These are phyloP conservation scores for Calvatia gigantea DNA, from an alignment of 768 basidiomycete genomes.

Conservation along the genomic window DNA sequence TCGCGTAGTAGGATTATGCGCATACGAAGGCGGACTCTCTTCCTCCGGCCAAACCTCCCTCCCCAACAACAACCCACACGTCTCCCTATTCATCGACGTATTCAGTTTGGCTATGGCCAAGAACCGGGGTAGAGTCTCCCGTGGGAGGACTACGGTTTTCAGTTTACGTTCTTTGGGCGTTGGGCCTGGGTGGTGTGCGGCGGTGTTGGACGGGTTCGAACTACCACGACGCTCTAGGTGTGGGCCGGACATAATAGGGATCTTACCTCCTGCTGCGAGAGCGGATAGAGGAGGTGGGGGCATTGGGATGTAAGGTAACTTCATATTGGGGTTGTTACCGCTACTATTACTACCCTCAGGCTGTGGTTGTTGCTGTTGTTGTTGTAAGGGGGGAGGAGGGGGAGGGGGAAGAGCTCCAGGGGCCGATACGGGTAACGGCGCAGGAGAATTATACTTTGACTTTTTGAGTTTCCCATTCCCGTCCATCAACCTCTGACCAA, in stretches of 20 bases:
- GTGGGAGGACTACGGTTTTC: conserved; percentile 66
- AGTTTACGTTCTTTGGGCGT: conserved; percentile 23
- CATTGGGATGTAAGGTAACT: not conserved
- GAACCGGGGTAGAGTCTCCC: conserved; percentile 72
- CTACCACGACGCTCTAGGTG: not conserved
- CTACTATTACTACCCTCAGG: too few relatives aligned
- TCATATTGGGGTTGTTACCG: too few relatives aligned
- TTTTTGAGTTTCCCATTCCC: not conserved
- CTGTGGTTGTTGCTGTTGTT: too few relatives aligned
- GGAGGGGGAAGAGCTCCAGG: too few relatives aligned
- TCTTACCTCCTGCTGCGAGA: not conserved
- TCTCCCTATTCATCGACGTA: conserved; percentile 77
- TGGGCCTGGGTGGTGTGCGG: conserved; percentile 6
- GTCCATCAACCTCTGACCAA: conserved; percentile 16
- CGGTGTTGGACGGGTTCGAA: conserved; percentile 15
- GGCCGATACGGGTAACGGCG: not conserved
- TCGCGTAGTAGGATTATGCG: not conserved
- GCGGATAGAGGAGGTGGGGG: conserved; percentile 14
- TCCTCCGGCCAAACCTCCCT: conserved; percentile 25
- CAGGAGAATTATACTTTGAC: not conserved
- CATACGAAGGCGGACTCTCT: not conserved
- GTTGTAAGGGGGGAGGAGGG: too few relatives aligned
- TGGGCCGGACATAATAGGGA: not conserved
- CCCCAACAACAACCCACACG: conserved; percentile 84
- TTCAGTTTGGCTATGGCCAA: conserved; percentile 74